These are phyloP conservation scores for Trypethelium eluteriae DNA, from an alignment of 495 filamentous ascomycete species.

Conservation along the genomic window DNA sequence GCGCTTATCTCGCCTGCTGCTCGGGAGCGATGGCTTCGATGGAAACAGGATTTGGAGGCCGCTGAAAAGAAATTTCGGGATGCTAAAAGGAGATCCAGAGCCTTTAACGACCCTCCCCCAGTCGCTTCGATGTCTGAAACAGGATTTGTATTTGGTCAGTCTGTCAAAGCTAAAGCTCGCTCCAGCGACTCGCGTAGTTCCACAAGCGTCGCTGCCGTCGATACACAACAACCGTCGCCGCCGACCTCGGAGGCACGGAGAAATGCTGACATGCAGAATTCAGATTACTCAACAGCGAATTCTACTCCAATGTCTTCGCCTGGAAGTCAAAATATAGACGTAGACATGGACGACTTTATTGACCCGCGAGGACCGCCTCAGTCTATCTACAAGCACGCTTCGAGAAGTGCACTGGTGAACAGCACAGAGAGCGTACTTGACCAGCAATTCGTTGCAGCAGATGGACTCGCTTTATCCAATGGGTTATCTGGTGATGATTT, in stretches of 20 bases:
- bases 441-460: slow-evolving; percentile 1
- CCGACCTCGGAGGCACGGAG: slow-evolving; percentile 18
- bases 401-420: slow-evolving; percentile 31
- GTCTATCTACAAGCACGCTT: slow-evolving; percentile 23
- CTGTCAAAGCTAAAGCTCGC: background rate
- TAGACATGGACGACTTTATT: slow-evolving; percentile 11
- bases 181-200: background rate
- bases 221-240: slow-evolving; percentile 25
- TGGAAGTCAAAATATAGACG: background rate
- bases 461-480: background rate
- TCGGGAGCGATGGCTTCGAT: slow-evolving; percentile 62
- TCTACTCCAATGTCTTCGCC: slow-evolving; percentile 6
- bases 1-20: slow-evolving; percentile 65
- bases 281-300: slow-evolving; percentile 10
- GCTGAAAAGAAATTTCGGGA: slow-evolving; percentile 37
- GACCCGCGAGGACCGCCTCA: slow-evolving; percentile 27
- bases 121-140: background rate
- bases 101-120: background rate
- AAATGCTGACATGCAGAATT: background rate
- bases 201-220: background rate
- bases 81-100: background rate
- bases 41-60: slow-evolving; percentile 64
- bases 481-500: slow-evolving; percentile 14
- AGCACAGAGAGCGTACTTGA: slow-evolving; percentile 26
- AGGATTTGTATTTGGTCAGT: background rate